A percentile compares a stretch with the other conserved stretches of the same genome.
Evolutionary conservation across 805 yeast species (phyloP).

Genomic region (Teunomyces panamensis): DNA sequence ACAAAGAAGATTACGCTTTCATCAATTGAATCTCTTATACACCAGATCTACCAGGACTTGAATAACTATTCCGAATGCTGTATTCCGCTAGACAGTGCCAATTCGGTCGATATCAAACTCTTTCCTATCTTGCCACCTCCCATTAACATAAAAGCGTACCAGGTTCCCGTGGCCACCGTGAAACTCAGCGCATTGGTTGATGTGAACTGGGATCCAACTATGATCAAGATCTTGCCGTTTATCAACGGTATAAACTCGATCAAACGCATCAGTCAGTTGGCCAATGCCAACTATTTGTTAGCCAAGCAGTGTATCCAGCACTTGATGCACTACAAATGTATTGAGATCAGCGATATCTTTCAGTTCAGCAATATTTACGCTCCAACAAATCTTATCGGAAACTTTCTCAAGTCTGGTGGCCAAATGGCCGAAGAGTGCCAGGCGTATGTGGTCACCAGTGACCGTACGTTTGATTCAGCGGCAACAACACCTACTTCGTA

Average conservation of each 20-base stretch:
- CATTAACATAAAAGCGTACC: conserved; percentile 68
- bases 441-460: conserved; percentile 61
- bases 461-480: conserved; percentile 4
- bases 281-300: conserved; percentile 74
- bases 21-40: conserved; percentile 69
- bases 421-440: conserved; percentile 78
- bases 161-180: conserved; percentile 92
- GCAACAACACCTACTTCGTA: conserved; percentile 6
- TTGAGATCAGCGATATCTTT: conserved; percentile 79
- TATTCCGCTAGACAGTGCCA: conserved; percentile 87
- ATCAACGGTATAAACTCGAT: conserved; percentile 89
- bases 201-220: conserved; percentile 95
- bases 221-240: conserved; percentile 80
- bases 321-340: conserved; percentile 83
- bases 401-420: conserved; percentile 57
- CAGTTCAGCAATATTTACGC: conserved; percentile 89
- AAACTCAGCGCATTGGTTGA: conserved; percentile 71
- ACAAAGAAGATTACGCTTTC: conserved; percentile 34
- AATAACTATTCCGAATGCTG: conserved; percentile 95
- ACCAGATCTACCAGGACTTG: conserved; percentile 90
- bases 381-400: conserved; percentile 73
- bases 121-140: conserved; percentile 86
- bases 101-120: conserved; percentile 88
- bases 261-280: conserved; percentile 67
- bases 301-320: conserved; percentile 89